These are phyloP conservation scores for Amniculicola lignicola DNA, from an alignment of 495 filamentous ascomycete species.

Conservation along the genomic window DNA sequence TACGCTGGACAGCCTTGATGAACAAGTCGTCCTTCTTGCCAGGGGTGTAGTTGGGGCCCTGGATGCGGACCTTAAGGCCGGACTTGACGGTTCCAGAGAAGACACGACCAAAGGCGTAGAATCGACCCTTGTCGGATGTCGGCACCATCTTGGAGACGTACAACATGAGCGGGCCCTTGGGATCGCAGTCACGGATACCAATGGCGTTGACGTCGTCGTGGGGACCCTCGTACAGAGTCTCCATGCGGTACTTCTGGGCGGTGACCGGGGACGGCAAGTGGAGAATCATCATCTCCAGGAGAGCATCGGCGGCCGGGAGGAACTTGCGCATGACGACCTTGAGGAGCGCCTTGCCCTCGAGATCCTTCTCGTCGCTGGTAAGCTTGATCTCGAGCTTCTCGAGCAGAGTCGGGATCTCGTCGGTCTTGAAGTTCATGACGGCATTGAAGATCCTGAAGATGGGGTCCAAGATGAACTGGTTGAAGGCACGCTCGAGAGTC, in stretches of 20 bases:
- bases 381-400: slow-evolving; percentile 94
- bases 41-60: slow-evolving; percentile 97
- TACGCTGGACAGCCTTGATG: slow-evolving; percentile 99
- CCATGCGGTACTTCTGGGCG: slow-evolving; percentile 95
- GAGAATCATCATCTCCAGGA: slow-evolving; percentile 99
- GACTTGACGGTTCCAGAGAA: slow-evolving; percentile 97
- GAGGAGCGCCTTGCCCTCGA: slow-evolving; percentile 94
- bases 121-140: slow-evolving; percentile 98
- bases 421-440: slow-evolving; percentile 98
- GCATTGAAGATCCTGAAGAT: slow-evolving; percentile 98
- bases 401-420: slow-evolving; percentile 77
- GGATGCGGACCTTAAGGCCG: slow-evolving; percentile 99
- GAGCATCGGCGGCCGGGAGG: slow-evolving; percentile 94
- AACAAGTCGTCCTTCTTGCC: slow-evolving; percentile 99
- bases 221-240: slow-evolving; percentile 98
- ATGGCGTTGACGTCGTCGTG: slow-evolving; percentile 85
- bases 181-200: slow-evolving; percentile 95
- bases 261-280: slow-evolving; percentile 95
- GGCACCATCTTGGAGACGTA: slow-evolving; percentile 99
- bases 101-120: slow-evolving; percentile 99
- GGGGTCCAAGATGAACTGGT: slow-evolving; percentile 96
- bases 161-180: slow-evolving; percentile 97
- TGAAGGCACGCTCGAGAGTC: slow-evolving; percentile 94
- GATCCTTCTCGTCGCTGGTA: slow-evolving; percentile 75
- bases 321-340: slow-evolving; percentile 99